Evolutionary conservation across 352 stramenopile genomes (phyloP).

Genomic region (Phytophthora melonis): DNA sequence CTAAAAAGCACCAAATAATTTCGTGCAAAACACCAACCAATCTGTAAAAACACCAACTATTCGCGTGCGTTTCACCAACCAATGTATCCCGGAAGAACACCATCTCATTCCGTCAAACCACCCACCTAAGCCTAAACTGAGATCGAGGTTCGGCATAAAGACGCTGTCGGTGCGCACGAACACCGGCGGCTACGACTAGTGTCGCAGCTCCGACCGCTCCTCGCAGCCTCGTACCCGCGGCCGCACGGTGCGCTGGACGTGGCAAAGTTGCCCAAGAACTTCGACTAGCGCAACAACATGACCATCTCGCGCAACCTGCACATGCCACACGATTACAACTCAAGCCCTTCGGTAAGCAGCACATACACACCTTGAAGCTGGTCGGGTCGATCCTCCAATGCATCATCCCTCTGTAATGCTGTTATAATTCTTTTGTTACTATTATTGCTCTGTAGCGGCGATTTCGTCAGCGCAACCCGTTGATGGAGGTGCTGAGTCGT

Average conservation of each 20-base stretch:
- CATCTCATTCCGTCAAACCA: no score
- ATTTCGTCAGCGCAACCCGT: slow-evolving; percentile 87
- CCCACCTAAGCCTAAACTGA: no score
- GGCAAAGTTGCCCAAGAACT: no score
- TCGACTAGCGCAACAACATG: no score
- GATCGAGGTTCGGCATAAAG: no score
- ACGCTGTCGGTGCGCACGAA: no score
- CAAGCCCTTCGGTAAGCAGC: slow-evolving; percentile 87
- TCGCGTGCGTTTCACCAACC: no score
- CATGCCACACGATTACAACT: slow-evolving; percentile 89
- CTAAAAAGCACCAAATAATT: not conserved
- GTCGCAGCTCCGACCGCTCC: not conserved
- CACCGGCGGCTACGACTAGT: not conserved
- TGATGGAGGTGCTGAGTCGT: slow-evolving; percentile 78
- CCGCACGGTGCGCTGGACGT: no score
- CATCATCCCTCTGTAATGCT: not conserved
- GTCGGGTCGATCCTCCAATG: not conserved
- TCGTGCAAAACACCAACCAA: not conserved
- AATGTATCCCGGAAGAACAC: no score
- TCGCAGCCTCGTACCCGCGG: no score
- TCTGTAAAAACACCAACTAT: no score
- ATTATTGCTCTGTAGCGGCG: slow-evolving; percentile 48
- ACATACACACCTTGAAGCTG: slow-evolving; percentile 20
- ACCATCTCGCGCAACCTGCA: slow-evolving; percentile 34
- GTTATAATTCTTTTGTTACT: slow-evolving; percentile 5